Evolutionary conservation across 106 monocot species (phyloP).

Genomic region (Allium sativum): DNA sequence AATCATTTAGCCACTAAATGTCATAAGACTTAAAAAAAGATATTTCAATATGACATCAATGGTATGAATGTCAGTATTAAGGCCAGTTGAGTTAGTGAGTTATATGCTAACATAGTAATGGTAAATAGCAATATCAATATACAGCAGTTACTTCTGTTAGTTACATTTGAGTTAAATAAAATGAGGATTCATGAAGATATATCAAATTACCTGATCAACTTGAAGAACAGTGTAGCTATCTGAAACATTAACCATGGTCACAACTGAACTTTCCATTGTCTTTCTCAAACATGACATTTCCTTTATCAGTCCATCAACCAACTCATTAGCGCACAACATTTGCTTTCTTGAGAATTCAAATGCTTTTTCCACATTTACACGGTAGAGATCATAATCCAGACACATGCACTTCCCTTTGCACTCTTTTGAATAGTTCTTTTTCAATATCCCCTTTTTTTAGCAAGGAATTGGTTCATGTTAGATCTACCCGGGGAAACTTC

Average conservation of each 20-base stretch:
- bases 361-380: slow-evolving; percentile 43
- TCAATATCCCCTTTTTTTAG: slow-evolving; percentile 41
- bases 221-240: slow-evolving; percentile 3
- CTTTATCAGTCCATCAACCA: slow-evolving; percentile 33
- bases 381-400: slow-evolving; percentile 46
- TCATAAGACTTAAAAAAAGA: no score
- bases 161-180: no score
- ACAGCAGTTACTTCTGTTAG: no score
- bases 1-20: no score
- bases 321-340: slow-evolving; percentile 54
- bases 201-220: slow-evolving; percentile 13
- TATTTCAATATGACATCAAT: not conserved
- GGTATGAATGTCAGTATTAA: no score
- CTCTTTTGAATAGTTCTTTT: slow-evolving; percentile 29
- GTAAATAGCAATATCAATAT: no score
- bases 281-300: slow-evolving; percentile 39
- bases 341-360: slow-evolving; percentile 71
- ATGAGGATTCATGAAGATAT: no score
- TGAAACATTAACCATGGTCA: slow-evolving; percentile 8
- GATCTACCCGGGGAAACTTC: no score
- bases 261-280: slow-evolving; percentile 30
- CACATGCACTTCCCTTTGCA: slow-evolving; percentile 62
- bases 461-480: slow-evolving; percentile 7
- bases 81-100: no score
- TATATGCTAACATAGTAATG: no score